These are phyloP conservation scores for Thalia dealbata DNA, from an alignment of 176 grass and related monocot genomes.

Conservation along the genomic window DNA sequence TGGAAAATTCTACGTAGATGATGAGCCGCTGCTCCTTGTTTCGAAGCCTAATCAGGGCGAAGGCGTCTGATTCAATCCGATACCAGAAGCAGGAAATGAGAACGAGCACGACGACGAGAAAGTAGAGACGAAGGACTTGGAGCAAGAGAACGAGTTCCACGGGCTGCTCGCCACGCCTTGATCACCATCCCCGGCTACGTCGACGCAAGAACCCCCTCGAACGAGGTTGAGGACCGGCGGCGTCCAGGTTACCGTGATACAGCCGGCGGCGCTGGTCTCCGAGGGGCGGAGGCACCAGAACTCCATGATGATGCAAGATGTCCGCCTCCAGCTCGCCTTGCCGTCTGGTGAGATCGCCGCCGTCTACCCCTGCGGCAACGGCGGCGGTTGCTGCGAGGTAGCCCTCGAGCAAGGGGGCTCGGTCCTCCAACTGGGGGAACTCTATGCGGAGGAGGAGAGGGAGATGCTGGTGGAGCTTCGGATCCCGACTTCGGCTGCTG, in stretches of 20 bases:
- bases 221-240: too few species aligned
- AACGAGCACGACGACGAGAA: not conserved
- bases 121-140: not conserved
- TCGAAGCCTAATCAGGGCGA: constrained; percentile 29
- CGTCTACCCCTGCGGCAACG: constrained; percentile 50
- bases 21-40: too few species aligned
- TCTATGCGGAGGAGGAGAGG: constrained; percentile 86
- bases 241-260: too few species aligned
- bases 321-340: constrained; percentile 53
- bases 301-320: constrained; percentile 89
- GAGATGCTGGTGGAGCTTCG: constrained; percentile 88
- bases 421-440: constrained; percentile 47
- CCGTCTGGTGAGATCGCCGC: constrained; percentile 60
- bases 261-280: too few species aligned
- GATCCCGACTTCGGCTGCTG: constrained; percentile 16
- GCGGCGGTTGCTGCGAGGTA: constrained; percentile 23
- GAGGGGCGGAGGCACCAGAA: constrained; percentile 68
- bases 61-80: constrained; percentile 25
- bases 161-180: not conserved
- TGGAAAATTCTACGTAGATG: too few species aligned
- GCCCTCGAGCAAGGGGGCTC: not conserved
- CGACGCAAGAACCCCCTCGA: not conserved
- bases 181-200: not conserved
- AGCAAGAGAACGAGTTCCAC: not conserved
- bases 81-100: not conserved